phyloP scores from a whole-genome alignment of 2,329 filamentous ascomycete genomes.

The Epichloe sylvatica region DNA sequence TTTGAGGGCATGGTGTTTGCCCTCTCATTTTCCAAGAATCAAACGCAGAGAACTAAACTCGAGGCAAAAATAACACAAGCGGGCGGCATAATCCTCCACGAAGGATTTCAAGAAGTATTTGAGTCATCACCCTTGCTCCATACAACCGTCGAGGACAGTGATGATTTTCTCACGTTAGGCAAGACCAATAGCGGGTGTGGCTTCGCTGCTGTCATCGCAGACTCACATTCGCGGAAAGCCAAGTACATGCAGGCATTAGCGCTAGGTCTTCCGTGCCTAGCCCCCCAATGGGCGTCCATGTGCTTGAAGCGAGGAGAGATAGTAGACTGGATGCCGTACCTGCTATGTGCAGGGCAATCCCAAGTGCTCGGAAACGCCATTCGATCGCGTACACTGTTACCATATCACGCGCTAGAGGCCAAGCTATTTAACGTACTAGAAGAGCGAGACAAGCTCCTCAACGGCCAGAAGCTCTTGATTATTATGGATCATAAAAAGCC shows the following conservation, averaged over 20 bases:
- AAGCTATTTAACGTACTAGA: slow-evolving; percentile 43
- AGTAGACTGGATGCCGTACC: slow-evolving; percentile 65
- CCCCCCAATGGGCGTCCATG: slow-evolving; percentile 62
- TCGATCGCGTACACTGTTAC: slow-evolving; percentile 54
- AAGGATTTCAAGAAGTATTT: slow-evolving; percentile 75
- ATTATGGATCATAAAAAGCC: slow-evolving; percentile 46
- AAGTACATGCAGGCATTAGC: slow-evolving; percentile 95
- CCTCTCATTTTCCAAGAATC: slow-evolving; percentile 48
- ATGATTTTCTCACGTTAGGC: slow-evolving; percentile 36
- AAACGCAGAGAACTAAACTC: slow-evolving; percentile 31
- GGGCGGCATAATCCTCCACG: slow-evolving; percentile 57
- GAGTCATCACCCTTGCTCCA: slow-evolving; percentile 28
- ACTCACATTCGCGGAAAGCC: slow-evolving; percentile 69
- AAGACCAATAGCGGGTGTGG: slow-evolving; percentile 40
- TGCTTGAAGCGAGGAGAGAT: slow-evolving; percentile 49
- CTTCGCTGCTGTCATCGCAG: slow-evolving; percentile 76
- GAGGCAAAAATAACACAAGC: slow-evolving; percentile 51
- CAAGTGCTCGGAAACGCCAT: slow-evolving; percentile 61
- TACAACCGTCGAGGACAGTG: slow-evolving; percentile 16
- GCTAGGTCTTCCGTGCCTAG: slow-evolving; percentile 74
- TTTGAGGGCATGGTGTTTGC: slow-evolving; percentile 82
- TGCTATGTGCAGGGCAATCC: slow-evolving; percentile 75
- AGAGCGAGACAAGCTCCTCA: slow-evolving; percentile 48
- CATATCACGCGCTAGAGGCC: slow-evolving; percentile 45
- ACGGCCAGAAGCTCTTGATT: slow-evolving; percentile 53